Conservation (phyloP, 1,284 basidiomycete genomes). For the Termitomyces sp. region DNA sequence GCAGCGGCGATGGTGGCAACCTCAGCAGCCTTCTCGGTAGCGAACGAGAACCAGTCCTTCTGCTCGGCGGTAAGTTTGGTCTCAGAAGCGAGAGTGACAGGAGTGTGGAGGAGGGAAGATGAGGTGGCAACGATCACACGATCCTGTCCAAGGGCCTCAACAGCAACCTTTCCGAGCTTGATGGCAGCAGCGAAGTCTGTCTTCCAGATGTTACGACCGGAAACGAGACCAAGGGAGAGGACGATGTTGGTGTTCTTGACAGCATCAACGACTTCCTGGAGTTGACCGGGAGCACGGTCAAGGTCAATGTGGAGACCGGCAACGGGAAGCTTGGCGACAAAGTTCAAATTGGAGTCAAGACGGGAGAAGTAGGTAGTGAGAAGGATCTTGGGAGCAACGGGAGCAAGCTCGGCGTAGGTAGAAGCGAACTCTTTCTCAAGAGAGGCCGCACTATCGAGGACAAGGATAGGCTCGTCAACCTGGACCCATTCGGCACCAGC, state of each 20-base stretch:
- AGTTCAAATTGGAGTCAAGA: conserved; percentile 88
- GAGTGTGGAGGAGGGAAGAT: conserved; percentile 97
- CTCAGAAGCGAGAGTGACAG: conserved; percentile 92
- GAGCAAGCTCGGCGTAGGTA: conserved; percentile 80
- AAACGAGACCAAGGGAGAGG: conserved; percentile 94
- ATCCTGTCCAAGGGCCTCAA: conserved; percentile 76
- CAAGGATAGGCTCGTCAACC: conserved; percentile 96
- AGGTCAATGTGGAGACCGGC: conserved; percentile 96
- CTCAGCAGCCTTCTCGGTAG: conserved; percentile 93
- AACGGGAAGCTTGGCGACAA: conserved; percentile 89
- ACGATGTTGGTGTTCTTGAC: conserved; percentile 79
- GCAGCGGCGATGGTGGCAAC: conserved; percentile 84
- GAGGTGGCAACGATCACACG: conserved; percentile 95
- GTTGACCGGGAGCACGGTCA: conserved; percentile 88
- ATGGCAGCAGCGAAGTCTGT: conserved; percentile 86
- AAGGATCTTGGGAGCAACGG: conserved; percentile 87
- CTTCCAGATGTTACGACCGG: conserved; percentile 99
- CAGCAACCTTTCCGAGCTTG: conserved; percentile 81
- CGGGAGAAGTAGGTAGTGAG: conserved; percentile 97
- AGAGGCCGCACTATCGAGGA: conserved; percentile 80
- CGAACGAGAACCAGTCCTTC: conserved; percentile 99
- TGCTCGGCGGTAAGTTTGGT: conserved; percentile 88
- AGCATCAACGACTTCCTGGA: conserved; percentile 80
- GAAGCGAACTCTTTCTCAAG: conserved; percentile 80
- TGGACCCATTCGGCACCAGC: conserved; percentile 95